These are phyloP conservation scores for Mychonastes homosphaera DNA, from an alignment of 139 green algal species.

Conservation along the genomic window DNA sequence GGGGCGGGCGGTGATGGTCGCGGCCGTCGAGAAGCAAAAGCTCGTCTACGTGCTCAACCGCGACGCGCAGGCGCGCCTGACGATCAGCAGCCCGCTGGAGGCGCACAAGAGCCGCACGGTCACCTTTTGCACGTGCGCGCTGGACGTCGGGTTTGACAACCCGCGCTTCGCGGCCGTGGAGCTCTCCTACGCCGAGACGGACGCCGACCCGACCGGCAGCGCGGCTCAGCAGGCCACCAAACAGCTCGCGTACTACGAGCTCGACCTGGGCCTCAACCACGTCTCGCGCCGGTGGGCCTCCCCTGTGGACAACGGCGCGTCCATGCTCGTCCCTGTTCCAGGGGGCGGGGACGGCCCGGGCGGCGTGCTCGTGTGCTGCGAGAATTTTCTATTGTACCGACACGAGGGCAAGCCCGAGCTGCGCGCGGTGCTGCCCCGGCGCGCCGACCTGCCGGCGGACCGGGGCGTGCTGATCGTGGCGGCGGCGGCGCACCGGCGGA, in stretches of 20 bases:
- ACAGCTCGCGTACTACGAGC: constrained; percentile 93
- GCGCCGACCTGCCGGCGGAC: constrained; percentile 66
- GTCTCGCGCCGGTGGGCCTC: constrained; percentile 84
- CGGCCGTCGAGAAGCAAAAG: constrained; percentile 93
- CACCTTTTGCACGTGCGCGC: constrained; percentile 60
- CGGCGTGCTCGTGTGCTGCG: constrained; percentile 88
- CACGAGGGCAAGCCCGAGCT: constrained; percentile 47
- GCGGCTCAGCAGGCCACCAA: constrained; percentile 37
- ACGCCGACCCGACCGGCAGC: constrained; percentile 24
- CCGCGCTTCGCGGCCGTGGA: constrained; percentile 97
- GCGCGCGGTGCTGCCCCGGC: constrained; percentile 82
- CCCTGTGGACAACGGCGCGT: constrained; percentile 91
- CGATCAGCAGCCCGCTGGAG: constrained; percentile 94
- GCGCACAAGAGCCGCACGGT: constrained; percentile 91
- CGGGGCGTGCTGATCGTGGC: constrained; percentile 81
- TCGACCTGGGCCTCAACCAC: constrained; percentile 98
- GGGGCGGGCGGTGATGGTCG: constrained; percentile 89
- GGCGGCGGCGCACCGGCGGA: constrained; percentile 75
- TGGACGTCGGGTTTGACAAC: constrained; percentile 98
- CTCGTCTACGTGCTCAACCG: constrained; percentile 98
- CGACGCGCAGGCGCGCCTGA: constrained; percentile 86
- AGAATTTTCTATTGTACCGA: constrained; percentile 98
- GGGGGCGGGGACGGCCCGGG: constrained; percentile 73
- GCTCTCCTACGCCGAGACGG: constrained; percentile 87
- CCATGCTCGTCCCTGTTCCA: constrained; percentile 90